Conservation (phyloP, 1,139 yeast species). For the Taphrina populina region DNA sequence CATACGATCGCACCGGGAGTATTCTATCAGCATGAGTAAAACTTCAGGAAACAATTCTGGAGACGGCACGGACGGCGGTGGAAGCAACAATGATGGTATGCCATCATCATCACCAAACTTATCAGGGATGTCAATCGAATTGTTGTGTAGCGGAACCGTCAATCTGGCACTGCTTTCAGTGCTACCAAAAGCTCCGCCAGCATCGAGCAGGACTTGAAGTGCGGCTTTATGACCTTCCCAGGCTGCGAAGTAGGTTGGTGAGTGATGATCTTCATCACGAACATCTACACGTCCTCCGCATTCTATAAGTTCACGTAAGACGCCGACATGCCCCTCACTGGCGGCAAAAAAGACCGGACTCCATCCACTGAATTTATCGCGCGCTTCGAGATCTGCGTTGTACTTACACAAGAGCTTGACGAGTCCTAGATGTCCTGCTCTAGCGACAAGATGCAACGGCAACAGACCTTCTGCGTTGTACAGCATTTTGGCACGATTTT, state of each 20-base stretch:
- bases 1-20: conserved; percentile 85
- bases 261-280: conserved; percentile 78
- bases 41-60: too few relatives aligned
- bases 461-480: conserved; percentile 84
- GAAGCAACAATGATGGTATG: conserved; percentile 85
- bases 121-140: conserved; percentile 42
- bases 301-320: conserved; percentile 68
- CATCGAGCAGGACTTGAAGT: conserved; percentile 57
- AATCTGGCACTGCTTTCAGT: conserved; percentile 17
- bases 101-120: conserved; percentile 56
- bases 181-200: conserved; percentile 37
- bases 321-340: conserved; percentile 72
- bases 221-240: conserved; percentile 90
- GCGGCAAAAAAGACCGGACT: conserved; percentile 91
- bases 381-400: conserved; percentile 75
- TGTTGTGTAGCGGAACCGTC: conserved; percentile 37
- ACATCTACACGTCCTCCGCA: conserved; percentile 70
- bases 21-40: conserved; percentile 45
- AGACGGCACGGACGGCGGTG: conserved; percentile 78
- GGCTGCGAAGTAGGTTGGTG: conserved; percentile 84
- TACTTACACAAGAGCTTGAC: conserved; percentile 65
- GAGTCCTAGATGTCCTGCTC: conserved; percentile 72
- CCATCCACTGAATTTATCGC: conserved; percentile 89
- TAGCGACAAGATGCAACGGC: conserved; percentile 84
- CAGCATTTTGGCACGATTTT: conserved; percentile 45